phyloP scores from a whole-genome alignment of 306 rosid species.

The Sophora flavescens region DNA sequence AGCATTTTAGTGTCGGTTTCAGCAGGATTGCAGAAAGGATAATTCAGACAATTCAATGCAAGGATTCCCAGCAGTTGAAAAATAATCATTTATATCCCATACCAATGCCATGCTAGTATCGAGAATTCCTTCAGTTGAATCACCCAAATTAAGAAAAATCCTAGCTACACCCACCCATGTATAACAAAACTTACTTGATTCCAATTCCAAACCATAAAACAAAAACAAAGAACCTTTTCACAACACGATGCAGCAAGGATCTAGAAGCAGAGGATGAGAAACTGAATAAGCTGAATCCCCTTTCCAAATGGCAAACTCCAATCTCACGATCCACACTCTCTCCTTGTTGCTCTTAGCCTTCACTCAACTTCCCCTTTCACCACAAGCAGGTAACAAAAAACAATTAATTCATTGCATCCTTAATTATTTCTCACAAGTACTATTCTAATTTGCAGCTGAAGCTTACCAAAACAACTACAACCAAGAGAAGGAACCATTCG shows the following conservation, averaged over 20 bases:
- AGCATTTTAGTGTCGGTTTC: background rate
- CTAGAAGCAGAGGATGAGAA: slow-evolving; percentile 61
- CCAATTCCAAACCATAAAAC: background rate
- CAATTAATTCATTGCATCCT: background rate
- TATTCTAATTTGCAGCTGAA: slow-evolving; percentile 45
- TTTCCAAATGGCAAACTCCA: slow-evolving; percentile 66
- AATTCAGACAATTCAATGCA: slow-evolving; percentile 40
- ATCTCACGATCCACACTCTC: slow-evolving; percentile 13
- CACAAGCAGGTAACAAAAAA: slow-evolving; percentile 47
- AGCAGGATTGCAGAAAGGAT: slow-evolving; percentile 22
- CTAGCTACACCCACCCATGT: background rate
- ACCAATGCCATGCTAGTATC: too few species aligned
- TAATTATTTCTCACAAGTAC: background rate
- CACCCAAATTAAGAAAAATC: slow-evolving; percentile 15
- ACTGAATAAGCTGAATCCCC: slow-evolving; percentile 40
- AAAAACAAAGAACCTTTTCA: background rate
- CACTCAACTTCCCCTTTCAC: slow-evolving; percentile 28
- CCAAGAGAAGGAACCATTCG: slow-evolving; percentile 62
- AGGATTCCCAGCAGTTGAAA: too few species aligned
- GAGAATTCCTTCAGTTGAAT: slow-evolving; percentile 12
- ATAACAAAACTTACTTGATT: background rate
- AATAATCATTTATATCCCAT: too few species aligned
- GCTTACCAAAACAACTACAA: slow-evolving; percentile 37
- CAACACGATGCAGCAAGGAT: slow-evolving; percentile 83
- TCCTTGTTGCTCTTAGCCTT: slow-evolving; percentile 34